Evolutionary conservation across 1,284 basidiomycete species (phyloP), one percentile per base, ranked within the genome.

Genomic region (Ganoderma leucocontextum): DNA sequence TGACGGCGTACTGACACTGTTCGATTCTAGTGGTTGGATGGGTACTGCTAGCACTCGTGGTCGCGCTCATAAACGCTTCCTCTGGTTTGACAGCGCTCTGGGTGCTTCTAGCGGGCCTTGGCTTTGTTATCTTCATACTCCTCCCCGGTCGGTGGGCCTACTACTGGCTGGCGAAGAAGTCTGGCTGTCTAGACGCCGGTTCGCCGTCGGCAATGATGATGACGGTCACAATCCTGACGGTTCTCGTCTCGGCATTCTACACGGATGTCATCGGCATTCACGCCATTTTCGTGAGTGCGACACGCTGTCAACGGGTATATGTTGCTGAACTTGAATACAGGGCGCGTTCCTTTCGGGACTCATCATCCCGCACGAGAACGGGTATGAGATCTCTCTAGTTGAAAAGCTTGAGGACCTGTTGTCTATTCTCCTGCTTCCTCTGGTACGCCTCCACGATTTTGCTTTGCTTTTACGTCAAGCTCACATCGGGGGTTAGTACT

Each of bases 291-390:
- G 89, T 87, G 86, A 64, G 73, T 81, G 41, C 41, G 63, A 29
- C 39, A 10, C 8, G 9, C 17, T 15, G 22, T 15, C 12, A 29
- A 7, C 38, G 6, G 33, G 7, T 35, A 38, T 10, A 60, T 13
- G 22, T 39, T n/a, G 13, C 58, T 60, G 38, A 60, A 15, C 2
- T 65, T 44, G 35, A 55, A 5, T 33, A 19, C 66, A 90, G 91
- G 74, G 93, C 68, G 94, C 91, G 1, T 98, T 98, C 84, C 77
- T 98, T 64, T 93, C 94, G 25, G 96, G 96, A 55, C 83, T 98
- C 15, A 91, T 97, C 76, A 90, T 98, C 59, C 96, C 96, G 9
- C 92, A 95, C 73, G 91, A 96, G 62, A 93, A 93, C 65, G 95
- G 94, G 4, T 96, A 91, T 77, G 93, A 89, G 4, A 94, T 95